Conservation (phyloP, 306 rosid species). For the Psophocarpus tetragonolobus region DNA sequence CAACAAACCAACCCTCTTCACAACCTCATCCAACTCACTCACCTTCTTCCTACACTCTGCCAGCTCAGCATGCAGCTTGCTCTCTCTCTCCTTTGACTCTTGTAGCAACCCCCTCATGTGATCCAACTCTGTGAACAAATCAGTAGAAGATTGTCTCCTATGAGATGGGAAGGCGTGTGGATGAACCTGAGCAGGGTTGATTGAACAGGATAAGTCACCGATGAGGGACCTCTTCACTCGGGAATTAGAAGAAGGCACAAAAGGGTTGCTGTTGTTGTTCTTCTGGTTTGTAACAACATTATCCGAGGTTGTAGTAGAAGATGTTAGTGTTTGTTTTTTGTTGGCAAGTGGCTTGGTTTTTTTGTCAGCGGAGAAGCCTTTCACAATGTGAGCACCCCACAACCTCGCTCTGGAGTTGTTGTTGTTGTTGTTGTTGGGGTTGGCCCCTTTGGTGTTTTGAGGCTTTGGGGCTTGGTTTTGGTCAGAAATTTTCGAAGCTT, state of each 20-base stretch:
- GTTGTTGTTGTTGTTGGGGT: conserved; percentile 23
- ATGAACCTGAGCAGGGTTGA: conserved; percentile 63
- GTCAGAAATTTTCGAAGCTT: conserved; percentile 61
- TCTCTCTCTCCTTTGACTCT: conserved; percentile 84
- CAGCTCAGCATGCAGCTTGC: conserved; percentile 77
- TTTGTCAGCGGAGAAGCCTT: conserved; percentile 81
- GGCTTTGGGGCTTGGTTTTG: conserved; percentile 80
- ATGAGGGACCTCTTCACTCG: conserved; percentile 81
- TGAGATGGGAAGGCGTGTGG: conserved; percentile 68
- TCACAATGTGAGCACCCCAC: conserved; percentile 95
- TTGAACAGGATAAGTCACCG: conserved; percentile 73
- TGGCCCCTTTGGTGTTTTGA: conserved; percentile 47
- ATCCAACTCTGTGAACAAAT: conserved; percentile 85
- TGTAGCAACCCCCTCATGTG: conserved; percentile 76
- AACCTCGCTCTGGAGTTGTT: conserved; percentile 54
- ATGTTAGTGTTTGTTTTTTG: conserved; percentile 54
- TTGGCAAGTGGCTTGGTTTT: conserved; percentile 45
- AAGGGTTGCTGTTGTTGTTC: conserved; percentile 34
- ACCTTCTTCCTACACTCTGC: conserved; percentile 55
- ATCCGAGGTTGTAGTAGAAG: conserved; percentile 43
- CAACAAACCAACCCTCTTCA: conserved; percentile 49
- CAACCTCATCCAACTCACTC: conserved; percentile 58
- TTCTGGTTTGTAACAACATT: conserved; percentile 39
- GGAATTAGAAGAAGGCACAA: conserved; percentile 60
- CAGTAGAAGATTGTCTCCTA: conserved; percentile 89